These are phyloP conservation scores for Ganoderma leucocontextum DNA, from an alignment of 1,284 basidiomycete species.

Conservation along the genomic window DNA sequence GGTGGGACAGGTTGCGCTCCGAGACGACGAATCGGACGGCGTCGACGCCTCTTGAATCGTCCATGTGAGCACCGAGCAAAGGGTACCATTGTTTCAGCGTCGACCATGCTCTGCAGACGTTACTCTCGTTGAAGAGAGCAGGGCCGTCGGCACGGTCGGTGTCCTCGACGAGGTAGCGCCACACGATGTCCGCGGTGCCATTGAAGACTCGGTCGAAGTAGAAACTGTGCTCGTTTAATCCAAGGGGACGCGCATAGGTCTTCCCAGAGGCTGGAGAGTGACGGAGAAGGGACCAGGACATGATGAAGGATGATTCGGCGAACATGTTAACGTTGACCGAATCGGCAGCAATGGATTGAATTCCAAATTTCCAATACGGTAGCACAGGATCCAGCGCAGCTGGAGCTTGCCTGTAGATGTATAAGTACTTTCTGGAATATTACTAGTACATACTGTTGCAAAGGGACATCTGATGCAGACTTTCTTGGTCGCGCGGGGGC, in stretches of 20 bases:
- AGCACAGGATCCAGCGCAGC: too few species aligned
- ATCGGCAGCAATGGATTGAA: neutral
- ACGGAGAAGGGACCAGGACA: slow-evolving; percentile 24
- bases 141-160: slow-evolving; percentile 24
- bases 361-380: too few species aligned
- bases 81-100: slow-evolving; percentile 55
- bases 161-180: slow-evolving; percentile 46
- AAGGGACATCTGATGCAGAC: too few species aligned
- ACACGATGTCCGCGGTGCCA: slow-evolving; percentile 55
- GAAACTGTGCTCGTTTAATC: slow-evolving; percentile 52
- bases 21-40: slow-evolving; percentile 50
- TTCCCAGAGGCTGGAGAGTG: slow-evolving; percentile 21
- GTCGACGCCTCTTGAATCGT: slow-evolving; percentile 39
- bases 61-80: slow-evolving; percentile 52
- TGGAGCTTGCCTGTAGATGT: too few species aligned
- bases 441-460: too few species aligned
- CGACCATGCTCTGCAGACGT: slow-evolving; percentile 51
- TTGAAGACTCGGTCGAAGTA: slow-evolving; percentile 54
- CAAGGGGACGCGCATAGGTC: slow-evolving; percentile 46
- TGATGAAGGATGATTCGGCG: neutral
- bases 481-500: too few species aligned
- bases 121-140: slow-evolving; percentile 37
- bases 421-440: too few species aligned
- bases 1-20: slow-evolving; percentile 41
- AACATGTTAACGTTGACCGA: neutral